Conservation (phyloP, 106 monocot species). For the Ottelia alismoides region DNA sequence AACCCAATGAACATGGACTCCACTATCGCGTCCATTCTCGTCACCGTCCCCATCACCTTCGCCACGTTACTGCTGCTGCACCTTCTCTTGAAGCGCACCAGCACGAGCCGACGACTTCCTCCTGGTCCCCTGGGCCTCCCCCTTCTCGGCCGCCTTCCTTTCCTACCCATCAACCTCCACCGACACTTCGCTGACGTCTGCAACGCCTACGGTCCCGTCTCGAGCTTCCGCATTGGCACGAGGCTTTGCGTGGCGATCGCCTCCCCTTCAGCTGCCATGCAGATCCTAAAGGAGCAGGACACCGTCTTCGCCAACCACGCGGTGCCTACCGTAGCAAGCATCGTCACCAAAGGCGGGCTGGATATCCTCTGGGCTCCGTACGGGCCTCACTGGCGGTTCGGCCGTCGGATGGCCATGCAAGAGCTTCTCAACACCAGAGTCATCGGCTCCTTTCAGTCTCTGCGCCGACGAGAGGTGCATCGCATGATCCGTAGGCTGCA, state of each 20-base stretch:
- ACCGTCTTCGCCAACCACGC: slow-evolving; percentile 32
- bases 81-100: too few relatives aligned
- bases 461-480: slow-evolving; percentile 29
- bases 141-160: slow-evolving; percentile 32
- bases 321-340: slow-evolving; percentile 14
- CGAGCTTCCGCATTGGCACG: slow-evolving; percentile 34
- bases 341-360: slow-evolving; percentile 25
- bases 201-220: slow-evolving; percentile 29
- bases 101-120: slow-evolving; percentile 9
- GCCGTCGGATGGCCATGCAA: slow-evolving; percentile 31
- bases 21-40: too few relatives aligned
- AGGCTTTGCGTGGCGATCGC: slow-evolving; percentile 32
- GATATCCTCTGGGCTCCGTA: too few relatives aligned
- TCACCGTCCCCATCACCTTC: too few relatives aligned
- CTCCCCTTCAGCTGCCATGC: slow-evolving; percentile 21
- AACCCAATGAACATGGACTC: too few relatives aligned
- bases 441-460: slow-evolving; percentile 25
- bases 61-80: too few relatives aligned
- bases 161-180: slow-evolving; percentile 37
- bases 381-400: slow-evolving; percentile 50
- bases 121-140: slow-evolving; percentile 14
- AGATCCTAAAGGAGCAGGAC: slow-evolving; percentile 39
- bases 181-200: slow-evolving; percentile 31
- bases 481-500: slow-evolving; percentile 6
- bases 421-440: slow-evolving; percentile 31